phyloP scores from a whole-genome alignment of 1,284 basidiomycete species.

The Cutaneotrichosporon arboriforme region DNA sequence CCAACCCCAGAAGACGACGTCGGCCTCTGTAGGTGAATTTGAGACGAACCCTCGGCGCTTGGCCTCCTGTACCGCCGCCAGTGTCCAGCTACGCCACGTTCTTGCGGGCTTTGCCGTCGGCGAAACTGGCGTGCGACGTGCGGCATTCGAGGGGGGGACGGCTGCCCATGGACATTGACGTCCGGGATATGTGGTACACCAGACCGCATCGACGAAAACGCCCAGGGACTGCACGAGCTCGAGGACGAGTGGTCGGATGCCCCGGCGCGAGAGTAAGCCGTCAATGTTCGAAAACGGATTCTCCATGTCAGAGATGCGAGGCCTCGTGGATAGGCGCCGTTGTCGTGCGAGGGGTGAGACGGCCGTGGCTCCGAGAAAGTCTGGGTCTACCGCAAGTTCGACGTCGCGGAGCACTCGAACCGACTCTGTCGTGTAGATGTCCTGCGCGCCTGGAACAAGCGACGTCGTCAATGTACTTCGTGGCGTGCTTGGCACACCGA shows the following conservation, averaged over 20 bases:
- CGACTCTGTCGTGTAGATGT: conserved; percentile 39
- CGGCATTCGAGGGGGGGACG: neutral
- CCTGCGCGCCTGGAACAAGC: conserved; percentile 7
- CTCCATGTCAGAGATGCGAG: conserved; percentile 27
- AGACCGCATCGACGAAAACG: conserved; percentile 39
- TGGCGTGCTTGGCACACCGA: neutral
- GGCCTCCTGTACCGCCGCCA: conserved; percentile 38
- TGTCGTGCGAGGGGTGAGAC: neutral
- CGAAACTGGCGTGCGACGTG: neutral
- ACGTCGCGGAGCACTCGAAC: conserved; percentile 36
- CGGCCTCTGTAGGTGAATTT: conserved; percentile 17
- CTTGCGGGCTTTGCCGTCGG: neutral
- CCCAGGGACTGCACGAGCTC: conserved; percentile 42
- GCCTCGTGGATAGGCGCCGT: conserved; percentile 28
- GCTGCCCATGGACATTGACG: conserved; percentile 17
- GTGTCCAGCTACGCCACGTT: conserved; percentile 31
- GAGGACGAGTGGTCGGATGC: conserved; percentile 39
- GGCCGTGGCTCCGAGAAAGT: conserved; percentile 14
- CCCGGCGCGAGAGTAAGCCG: conserved; percentile 27
- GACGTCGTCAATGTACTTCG: neutral
- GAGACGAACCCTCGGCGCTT: conserved; percentile 26
- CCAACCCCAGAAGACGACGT: conserved; percentile 35
- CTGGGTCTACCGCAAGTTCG: conserved; percentile 41
- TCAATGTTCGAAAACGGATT: conserved; percentile 38
- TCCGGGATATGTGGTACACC: conserved; percentile 26